Base-by-base conservation (phyloP, 306 rosid species). In the Vicia faba region DNA sequence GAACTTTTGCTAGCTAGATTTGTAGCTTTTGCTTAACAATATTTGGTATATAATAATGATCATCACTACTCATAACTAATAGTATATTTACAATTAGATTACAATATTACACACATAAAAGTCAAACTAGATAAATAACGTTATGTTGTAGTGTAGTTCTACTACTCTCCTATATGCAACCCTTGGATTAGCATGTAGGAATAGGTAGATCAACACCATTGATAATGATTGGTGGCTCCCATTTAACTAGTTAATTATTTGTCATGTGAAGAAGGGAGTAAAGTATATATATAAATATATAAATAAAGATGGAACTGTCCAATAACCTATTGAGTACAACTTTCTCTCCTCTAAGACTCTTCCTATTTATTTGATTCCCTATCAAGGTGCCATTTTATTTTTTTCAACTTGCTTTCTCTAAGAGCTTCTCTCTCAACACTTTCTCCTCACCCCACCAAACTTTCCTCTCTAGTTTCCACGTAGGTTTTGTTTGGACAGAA, bases 331-430 rank as follows among this genome's bases (percentile, higher is more conserved):
- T 71, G 77, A 81, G 68, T 73, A 76, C 76, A 82, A 74, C 78
- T 77, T 82, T 72, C 80, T 63, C 67, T 57, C 62, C 51, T 69
- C 39, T 35, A 43, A 43, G 71, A 13, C 77, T 66, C 75, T 55
- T 69, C 71, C 91, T 83, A 82, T 91, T 83, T 85, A 85, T 85
- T 88, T 83, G 87, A 85, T 86, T 85, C 89, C 87, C 83, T 41
- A 71, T 78, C 82, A 81, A 77, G 57, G 80, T 81, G 69, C 89
- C 81, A 81, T 81, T 87, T 89, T 87, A 83, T 83, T 86, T 86
- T 84, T 81, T 84, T 64, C 66, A 75, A 70, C 82, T 74, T 71
- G 76, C 56, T 66, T 78, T 78, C 3, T 71, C 75, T 15, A 66
- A 67, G 56, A 33, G 18, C 9, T 6, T 33, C 56, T 68, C 33